Base-by-base conservation (phyloP, 1,284 basidiomycete genomes). In the Pisolithus thermaeus region DNA sequence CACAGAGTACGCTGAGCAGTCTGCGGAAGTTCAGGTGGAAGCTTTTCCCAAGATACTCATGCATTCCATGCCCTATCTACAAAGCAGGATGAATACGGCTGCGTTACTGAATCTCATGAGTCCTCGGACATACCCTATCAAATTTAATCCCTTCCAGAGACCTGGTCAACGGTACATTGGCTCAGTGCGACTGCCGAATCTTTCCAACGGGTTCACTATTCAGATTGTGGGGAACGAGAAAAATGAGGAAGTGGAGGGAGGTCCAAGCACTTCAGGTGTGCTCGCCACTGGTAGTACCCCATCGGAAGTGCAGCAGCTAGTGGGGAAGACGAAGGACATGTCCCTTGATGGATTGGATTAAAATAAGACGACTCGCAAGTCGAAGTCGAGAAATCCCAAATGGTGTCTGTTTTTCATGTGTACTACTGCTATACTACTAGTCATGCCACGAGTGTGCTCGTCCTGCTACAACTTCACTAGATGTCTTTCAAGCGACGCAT, bases 401-500 rank as follows among this genome's bases (percentile, higher is more conserved):
- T 32, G 12, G 11, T 32, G 32, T 32, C 32, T 32, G 32, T 32
- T 32, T 32, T 32, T 32, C 32, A 32, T 32, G 12, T 32, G 32
- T 32, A 14, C 32, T 32, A 32, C n/a, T n/a, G n/a, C 12, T 32
- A 32, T 20, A 1, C 32, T 32, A 12, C 12, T 32, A 27, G 25
- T 27, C 4, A 27, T 27, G 25, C 25, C 25, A 6, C 6, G 25
- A 27, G 25, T 27, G 25, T 5, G 32, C 11, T 32, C 4, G 11
- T 32, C 3, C 23, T 8, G 18, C n/a, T 28, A 22, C 20, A 37
- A 16, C 30, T 28, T 32, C 27, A 30, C 20, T 4, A 90, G 89
- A 90, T 88, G 52, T 91, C 90, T 4, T 95, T 95, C 83, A 93
- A 88, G 67, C 78, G 91, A 53, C 83, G 81, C 61, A 63, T 73